Evolutionary conservation across 2,329 filamentous ascomycete species (phyloP).

Genomic region (Aureobasidium sp.): DNA sequence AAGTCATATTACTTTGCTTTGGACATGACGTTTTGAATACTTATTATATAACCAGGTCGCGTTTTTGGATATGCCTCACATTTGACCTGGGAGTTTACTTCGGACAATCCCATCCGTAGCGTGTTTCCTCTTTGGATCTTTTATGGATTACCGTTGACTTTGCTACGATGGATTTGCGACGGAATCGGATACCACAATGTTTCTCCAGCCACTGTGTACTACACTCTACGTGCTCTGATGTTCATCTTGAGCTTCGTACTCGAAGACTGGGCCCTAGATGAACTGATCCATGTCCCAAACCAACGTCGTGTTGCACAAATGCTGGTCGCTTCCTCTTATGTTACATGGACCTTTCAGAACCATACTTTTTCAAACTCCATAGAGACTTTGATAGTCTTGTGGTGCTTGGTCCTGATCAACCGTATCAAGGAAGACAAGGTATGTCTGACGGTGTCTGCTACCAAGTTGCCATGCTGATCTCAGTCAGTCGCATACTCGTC

Average conservation of each 20-base stretch:
- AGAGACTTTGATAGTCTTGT: constrained; percentile 85
- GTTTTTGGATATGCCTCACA: constrained; percentile 88
- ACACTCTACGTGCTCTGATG: constrained; percentile 82
- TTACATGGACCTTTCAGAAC: constrained; percentile 97
- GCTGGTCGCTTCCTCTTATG: constrained; percentile 89
- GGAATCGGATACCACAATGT: constrained; percentile 74
- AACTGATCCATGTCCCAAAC: constrained; percentile 71
- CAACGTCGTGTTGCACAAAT: constrained; percentile 67
- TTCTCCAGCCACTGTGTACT: constrained; percentile 81
- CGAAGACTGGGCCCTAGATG: constrained; percentile 95
- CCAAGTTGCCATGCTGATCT: background rate
- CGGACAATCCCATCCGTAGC: constrained; percentile 80
- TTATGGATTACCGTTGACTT: constrained; percentile 88
- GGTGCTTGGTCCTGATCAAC: constrained; percentile 86
- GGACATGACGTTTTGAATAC: background rate
- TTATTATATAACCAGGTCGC: constrained; percentile 54
- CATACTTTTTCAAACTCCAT: constrained; percentile 98
- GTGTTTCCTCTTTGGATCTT: constrained; percentile 94
- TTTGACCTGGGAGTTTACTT: constrained; percentile 93
- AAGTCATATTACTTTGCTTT: too few species aligned
- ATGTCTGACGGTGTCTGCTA: background rate
- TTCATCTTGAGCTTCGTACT: constrained; percentile 92
- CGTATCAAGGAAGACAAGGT: constrained; percentile 77
- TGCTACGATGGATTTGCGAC: constrained; percentile 87
- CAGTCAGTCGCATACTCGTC: constrained; percentile 62